These are phyloP conservation scores for Cladobotryum protrusum DNA, from an alignment of 2,329 filamentous ascomycete genomes.

Conservation along the genomic window DNA sequence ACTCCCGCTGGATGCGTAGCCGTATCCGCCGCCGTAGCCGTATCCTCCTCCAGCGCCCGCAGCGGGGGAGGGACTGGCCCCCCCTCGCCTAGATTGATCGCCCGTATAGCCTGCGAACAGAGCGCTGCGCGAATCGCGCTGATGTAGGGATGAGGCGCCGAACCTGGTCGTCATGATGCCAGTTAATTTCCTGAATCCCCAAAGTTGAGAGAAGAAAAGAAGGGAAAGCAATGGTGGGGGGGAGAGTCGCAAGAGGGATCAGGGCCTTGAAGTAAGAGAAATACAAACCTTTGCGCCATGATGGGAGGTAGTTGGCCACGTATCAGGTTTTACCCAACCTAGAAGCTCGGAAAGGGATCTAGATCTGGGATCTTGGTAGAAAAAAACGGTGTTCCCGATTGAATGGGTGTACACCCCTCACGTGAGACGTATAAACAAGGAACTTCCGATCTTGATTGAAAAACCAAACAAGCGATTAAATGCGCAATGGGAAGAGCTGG, in stretches of 20 bases:
- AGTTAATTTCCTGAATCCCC: neutral
- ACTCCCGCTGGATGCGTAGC: slow-evolving; percentile 38
- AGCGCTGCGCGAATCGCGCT: slow-evolving; percentile 65
- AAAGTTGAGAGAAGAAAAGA: neutral
- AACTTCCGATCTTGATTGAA: too few relatives aligned
- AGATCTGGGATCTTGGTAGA: too few relatives aligned
- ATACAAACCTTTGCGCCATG: slow-evolving; percentile 32
- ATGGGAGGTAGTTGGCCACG: neutral
- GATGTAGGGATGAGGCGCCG: slow-evolving; percentile 61
- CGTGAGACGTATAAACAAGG: too few relatives aligned
- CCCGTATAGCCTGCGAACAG: slow-evolving; percentile 69
- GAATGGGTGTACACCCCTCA: too few relatives aligned
- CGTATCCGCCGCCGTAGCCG: slow-evolving; percentile 30
- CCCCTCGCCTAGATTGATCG: slow-evolving; percentile 36
- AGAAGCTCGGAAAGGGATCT: slow-evolving; percentile 3
- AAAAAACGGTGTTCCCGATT: too few relatives aligned
- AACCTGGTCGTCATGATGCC: slow-evolving; percentile 43
- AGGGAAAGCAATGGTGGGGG: neutral
- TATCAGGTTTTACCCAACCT: neutral
- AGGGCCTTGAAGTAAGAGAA: neutral
- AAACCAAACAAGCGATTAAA: too few relatives aligned
- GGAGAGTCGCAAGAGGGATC: neutral
- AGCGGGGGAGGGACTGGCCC: slow-evolving; percentile 38
- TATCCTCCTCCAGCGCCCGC: slow-evolving; percentile 22
- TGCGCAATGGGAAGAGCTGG: too few relatives aligned